A percentile compares a stretch with the other conserved stretches of the same genome.
These are phyloP conservation scores for Echium plantagineum DNA, from an alignment of 257 asterid species.

Conservation along the genomic window DNA sequence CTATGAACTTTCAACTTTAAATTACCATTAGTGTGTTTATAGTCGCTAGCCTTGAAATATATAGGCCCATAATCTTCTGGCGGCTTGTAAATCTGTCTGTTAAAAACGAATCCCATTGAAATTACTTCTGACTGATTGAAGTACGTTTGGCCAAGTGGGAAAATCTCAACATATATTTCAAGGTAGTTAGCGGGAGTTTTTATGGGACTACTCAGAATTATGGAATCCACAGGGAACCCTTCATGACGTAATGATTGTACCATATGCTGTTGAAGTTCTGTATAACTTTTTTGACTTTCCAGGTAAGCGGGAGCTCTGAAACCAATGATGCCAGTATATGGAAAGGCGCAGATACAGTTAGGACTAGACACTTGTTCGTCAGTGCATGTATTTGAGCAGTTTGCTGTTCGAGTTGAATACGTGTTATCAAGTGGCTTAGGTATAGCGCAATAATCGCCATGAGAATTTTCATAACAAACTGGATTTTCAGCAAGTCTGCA, in stretches of 20 bases:
- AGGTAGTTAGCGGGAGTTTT: slow-evolving; percentile 42
- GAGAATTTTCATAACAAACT: slow-evolving; percentile 29
- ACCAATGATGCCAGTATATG: slow-evolving; percentile 49
- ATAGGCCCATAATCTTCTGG: slow-evolving; percentile 61
- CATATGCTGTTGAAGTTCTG: slow-evolving; percentile 28
- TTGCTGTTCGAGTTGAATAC: slow-evolving; percentile 43
- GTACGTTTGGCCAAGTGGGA: slow-evolving; percentile 41
- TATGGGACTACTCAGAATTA: slow-evolving; percentile 46
- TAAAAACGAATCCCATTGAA: slow-evolving; percentile 44
- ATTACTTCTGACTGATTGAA: slow-evolving; percentile 53
- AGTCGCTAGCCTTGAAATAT: slow-evolving; percentile 28
- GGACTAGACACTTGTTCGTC: slow-evolving; percentile 46
- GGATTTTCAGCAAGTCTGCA: slow-evolving; percentile 60
- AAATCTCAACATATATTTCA: slow-evolving; percentile 34
- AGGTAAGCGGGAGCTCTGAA: slow-evolving; percentile 69
- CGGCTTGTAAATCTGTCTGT: slow-evolving; percentile 77
- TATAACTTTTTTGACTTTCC: slow-evolving; percentile 31
- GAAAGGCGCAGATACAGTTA: slow-evolving; percentile 58
- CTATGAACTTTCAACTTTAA: not conserved
- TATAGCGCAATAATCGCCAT: slow-evolving; percentile 34
- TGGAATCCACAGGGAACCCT: slow-evolving; percentile 62
- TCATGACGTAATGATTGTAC: slow-evolving; percentile 26
- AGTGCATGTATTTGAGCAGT: slow-evolving; percentile 41
- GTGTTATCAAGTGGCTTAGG: slow-evolving; percentile 15
- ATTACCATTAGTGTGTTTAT: slow-evolving; percentile 43